Base-by-base conservation (phyloP, 2,329 filamentous ascomycete genomes). In the Sarocladium kiliense region DNA sequence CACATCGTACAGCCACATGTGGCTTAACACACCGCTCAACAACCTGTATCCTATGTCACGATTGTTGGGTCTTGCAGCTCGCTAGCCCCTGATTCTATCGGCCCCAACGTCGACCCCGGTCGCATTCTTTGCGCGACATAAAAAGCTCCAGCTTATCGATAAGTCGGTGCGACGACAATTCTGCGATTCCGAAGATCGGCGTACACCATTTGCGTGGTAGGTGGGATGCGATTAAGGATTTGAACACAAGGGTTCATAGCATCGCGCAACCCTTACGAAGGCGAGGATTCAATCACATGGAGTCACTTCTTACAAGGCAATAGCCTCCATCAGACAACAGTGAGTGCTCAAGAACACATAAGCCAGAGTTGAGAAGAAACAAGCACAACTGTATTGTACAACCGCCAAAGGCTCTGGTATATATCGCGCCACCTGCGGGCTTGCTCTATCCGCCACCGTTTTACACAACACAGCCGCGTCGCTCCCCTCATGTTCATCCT, bases 311-410 rank as follows among this genome's bases (percentile, higher is more conserved):
- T 32, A 6, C 30, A 32, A 32, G 30, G 7, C 30, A 32, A 32
- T 7, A 32, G 30, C 12, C 6, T 32, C 30, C 30, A 12, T 32
- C 12, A 32, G 7, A 6, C 7, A 7, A 12, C 30, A 32, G 30
- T 21, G 14, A 21, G 3, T 21, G 18, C 9, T 18, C 18, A 18
- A 23, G 18, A 11, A 51, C 5, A 10, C 21, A 14, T 19, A 18
- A 11, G 14, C 34, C 37, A 16, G 25, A 54, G 26, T 32, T 54
- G 53, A 42, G 53, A 27, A 30, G 53, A 54, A 54, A 54, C 53
- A 44, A 54, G 23, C 53, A 54, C 53, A 54, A 42, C 53, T 54
- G 47, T 51, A 51, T 51, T 51, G 62, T 65, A 65, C 63, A 65
- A 64, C 60, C 56, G 62, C 62, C 63, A 36, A 30, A 21, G 47